Evolutionary conservation across 495 filamentous ascomycete genomes (phyloP).

Genomic region (Aspergillus kassunensis): DNA sequence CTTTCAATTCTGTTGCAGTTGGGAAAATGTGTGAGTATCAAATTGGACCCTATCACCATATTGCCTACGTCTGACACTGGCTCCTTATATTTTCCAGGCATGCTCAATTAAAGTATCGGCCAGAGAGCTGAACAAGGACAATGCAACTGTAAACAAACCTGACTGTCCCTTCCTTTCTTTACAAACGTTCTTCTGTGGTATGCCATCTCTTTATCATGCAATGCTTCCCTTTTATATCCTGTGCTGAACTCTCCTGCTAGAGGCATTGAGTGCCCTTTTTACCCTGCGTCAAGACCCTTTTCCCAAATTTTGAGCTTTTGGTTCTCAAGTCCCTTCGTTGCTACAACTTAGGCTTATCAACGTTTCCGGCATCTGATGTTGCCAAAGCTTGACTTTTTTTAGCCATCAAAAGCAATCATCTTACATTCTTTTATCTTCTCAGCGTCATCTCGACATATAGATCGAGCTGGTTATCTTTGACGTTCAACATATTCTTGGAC

Average conservation of each 20-base stretch:
- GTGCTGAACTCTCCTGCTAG: slow-evolving; percentile 12
- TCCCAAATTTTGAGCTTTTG: slow-evolving; percentile 17
- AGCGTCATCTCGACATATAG: slow-evolving; percentile 9
- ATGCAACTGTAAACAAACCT: slow-evolving; percentile 14
- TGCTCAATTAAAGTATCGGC: slow-evolving; percentile 4
- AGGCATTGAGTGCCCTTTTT: slow-evolving; percentile 40
- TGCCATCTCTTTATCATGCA: slow-evolving; percentile 1
- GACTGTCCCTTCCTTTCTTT: slow-evolving; percentile 12
- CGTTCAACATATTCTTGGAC: neutral
- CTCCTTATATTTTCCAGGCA: too few species aligned
- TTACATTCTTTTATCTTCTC: slow-evolving; percentile 3
- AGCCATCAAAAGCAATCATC: neutral
- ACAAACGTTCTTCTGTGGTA: slow-evolving; percentile 15
- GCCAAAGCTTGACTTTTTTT: slow-evolving; percentile 7
- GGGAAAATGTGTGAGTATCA: slow-evolving; percentile 19
- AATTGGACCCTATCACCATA: neutral
- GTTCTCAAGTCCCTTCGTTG: slow-evolving; percentile 16
- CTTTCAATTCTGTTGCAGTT: slow-evolving; percentile 13
- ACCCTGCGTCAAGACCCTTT: slow-evolving; percentile 22
- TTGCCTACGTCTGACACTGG: slow-evolving; percentile 13
- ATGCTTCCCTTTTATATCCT: too few species aligned
- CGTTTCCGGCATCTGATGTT: slow-evolving; percentile 4
- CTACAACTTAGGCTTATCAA: slow-evolving; percentile 4
- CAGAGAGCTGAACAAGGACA: slow-evolving; percentile 13
- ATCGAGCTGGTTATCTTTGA: slow-evolving; percentile 13